phyloP scores from a whole-genome alignment of 306 rosid genomes.

The Ammopiptanthus mongolicus region DNA sequence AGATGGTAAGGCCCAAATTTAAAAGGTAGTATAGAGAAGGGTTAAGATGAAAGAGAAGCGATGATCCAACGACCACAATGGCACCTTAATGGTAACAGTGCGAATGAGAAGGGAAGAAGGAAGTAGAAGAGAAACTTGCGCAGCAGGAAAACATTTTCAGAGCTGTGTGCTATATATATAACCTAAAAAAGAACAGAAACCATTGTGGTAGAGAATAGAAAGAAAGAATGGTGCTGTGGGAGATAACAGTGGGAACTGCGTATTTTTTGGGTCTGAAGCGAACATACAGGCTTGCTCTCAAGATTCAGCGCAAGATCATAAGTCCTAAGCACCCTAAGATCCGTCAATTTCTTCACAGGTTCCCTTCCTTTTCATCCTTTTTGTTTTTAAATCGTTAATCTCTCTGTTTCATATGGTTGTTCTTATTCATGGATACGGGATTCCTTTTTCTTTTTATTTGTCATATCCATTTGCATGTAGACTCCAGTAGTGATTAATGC shows the following conservation, averaged over 20 bases:
- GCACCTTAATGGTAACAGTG: too few species aligned
- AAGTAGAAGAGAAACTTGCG: conserved; percentile 30
- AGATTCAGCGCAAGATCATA: conserved; percentile 67
- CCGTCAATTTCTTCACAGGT: conserved; percentile 76
- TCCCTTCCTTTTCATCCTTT: neutral
- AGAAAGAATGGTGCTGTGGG: conserved; percentile 80
- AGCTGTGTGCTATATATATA: neutral
- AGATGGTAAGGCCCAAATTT: neutral
- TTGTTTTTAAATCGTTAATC: too few species aligned
- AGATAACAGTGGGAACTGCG: conserved; percentile 87
- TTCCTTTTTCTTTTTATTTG: too few species aligned
- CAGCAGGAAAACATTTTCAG: conserved; percentile 31
- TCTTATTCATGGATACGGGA: neutral
- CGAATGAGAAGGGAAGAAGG: neutral
- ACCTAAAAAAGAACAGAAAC: too few species aligned
- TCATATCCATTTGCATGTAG: too few species aligned
- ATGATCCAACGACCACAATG: conserved; percentile 17
- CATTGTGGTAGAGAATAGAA: conserved; percentile 11
- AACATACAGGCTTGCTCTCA: conserved; percentile 66
- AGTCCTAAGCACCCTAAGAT: conserved; percentile 56
- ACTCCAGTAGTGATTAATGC: too few species aligned
- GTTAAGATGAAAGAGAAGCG: neutral
- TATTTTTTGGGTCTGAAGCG: conserved; percentile 87
- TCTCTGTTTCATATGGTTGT: too few species aligned
- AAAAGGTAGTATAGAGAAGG: neutral